phyloP scores from a whole-genome alignment of 345 rosid species.

The Orychophragmus violaceus region DNA sequence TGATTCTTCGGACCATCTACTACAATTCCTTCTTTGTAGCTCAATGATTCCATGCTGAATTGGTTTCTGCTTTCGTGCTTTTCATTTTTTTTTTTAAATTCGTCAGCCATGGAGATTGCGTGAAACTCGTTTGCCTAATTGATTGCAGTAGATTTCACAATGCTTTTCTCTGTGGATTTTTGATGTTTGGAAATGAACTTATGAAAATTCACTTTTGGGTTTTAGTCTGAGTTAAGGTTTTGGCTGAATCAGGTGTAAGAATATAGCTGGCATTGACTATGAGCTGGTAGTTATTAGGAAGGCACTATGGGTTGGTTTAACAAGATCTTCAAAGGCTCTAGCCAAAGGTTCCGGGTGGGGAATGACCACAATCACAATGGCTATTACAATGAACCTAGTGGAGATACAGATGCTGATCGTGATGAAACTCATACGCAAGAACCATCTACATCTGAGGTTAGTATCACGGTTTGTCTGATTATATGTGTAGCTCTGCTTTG shows the following conservation, averaged over 20 bases:
- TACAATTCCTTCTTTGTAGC: neutral
- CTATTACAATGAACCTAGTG: conserved; percentile 36
- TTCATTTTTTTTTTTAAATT: neutral
- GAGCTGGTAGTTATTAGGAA: conserved; percentile 39
- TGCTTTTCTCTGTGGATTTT: neutral
- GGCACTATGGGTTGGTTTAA: conserved; percentile 76
- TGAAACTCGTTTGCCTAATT: neutral
- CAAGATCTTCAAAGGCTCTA: conserved; percentile 76
- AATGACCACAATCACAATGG: conserved; percentile 40
- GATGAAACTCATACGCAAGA: conserved; percentile 32
- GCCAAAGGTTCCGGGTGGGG: conserved; percentile 46
- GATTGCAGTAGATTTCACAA: neutral
- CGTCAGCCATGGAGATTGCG: neutral
- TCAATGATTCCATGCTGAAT: neutral
- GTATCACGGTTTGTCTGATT: neutral
- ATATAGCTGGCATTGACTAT: conserved; percentile 33
- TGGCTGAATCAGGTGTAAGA: conserved; percentile 10
- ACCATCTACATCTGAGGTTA: conserved; percentile 76
- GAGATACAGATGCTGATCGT: conserved; percentile 26
- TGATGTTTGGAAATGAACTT: neutral
- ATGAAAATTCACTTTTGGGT: too few species aligned
- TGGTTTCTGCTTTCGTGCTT: conserved; percentile 9
- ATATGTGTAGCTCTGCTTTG: neutral
- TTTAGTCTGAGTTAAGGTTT: neutral
- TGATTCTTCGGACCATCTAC: neutral